Evolutionary conservation across 2,329 filamentous ascomycete genomes (phyloP), one percentile per base, ranked within the genome.

Genomic region (Leptographium procerum): DNA sequence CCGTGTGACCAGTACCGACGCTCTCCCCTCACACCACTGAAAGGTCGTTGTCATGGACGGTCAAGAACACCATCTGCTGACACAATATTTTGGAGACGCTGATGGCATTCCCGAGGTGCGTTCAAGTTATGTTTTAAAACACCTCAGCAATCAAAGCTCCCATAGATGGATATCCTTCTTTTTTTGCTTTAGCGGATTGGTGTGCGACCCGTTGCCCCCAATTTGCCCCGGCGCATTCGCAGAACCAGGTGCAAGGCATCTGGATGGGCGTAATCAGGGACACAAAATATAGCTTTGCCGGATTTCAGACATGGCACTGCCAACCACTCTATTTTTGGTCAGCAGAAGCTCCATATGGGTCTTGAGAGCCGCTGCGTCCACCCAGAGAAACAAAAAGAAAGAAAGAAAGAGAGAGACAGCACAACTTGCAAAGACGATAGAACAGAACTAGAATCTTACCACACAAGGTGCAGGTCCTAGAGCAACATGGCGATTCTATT

Each of bases 61-160:
- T 16, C 57, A 40, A n/a, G 57, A 53, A 36, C 9, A 56, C 53
- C 8, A 52, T 1, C 10, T 36, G 26, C 24, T 28, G 8, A 19
- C 50, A 8, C 28, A 34, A 13, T 47, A 45, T 33, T 48, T 45
- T 43, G 48, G 19, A 13, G 24, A 22, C 29, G 57, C 13, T 22
- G 34, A 56, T 7, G 45, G 48, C 14, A 47, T 28, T n/a, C 14
- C 34, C 13, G 57, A 59, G 57, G 57, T 59, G 34, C 24, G 57
- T 59, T 19, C 43, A 43, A 55, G 22, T 4, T 11, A 8, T 40
- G n/a, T 11, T 55, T 22, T 40, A 13, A 10, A 29, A 50, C 19
- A 16, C 8, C 24, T 13, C 22, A 28, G 19, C 22, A 13, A 50
- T 47, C 31, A 5, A 33, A 10, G 10, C 31, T 33, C 10, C 31